These are phyloP conservation scores for Candolleomyces eurysporus DNA, from an alignment of 768 basidiomycete species.

Conservation along the genomic window DNA sequence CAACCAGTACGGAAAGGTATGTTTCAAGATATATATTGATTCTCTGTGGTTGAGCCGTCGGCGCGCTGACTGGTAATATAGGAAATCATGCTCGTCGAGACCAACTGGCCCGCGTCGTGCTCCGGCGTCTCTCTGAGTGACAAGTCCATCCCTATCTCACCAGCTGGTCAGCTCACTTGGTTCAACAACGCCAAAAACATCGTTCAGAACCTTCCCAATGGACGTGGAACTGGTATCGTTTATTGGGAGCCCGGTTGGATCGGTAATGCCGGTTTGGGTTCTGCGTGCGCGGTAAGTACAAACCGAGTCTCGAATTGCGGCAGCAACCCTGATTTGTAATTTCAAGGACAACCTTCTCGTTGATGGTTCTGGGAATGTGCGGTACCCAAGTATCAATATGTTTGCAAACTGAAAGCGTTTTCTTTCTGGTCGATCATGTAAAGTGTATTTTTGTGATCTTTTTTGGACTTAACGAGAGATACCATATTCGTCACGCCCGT, in stretches of 20 bases:
- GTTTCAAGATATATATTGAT: neutral
- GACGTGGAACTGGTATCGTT: constrained; percentile 47
- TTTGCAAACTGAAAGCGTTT: neutral
- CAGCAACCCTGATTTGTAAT: neutral
- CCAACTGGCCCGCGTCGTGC: constrained; percentile 59
- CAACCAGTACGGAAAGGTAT: constrained; percentile 48
- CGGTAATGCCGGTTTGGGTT: constrained; percentile 48
- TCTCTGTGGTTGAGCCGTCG: neutral
- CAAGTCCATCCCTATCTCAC: constrained; percentile 43
- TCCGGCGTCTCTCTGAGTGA: constrained; percentile 44
- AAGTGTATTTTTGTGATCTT: too few relatives aligned
- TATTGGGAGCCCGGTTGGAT: constrained; percentile 73
- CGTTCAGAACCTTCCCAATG: constrained; percentile 43
- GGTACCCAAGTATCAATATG: neutral
- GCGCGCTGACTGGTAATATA: constrained; percentile 12
- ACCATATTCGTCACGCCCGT: too few relatives aligned
- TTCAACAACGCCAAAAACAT: constrained; percentile 48
- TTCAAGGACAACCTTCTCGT: constrained; percentile 51
- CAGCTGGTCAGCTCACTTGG: constrained; percentile 54
- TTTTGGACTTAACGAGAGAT: too few relatives aligned
- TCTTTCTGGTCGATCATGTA: neutral
- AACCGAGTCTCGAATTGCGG: neutral
- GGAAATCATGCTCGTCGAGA: constrained; percentile 61
- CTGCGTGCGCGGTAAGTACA: constrained; percentile 36
- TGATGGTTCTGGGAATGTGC: constrained; percentile 33